Conservation (phyloP, 495 filamentous ascomycete species). For the Aspergillus conjunctus region DNA sequence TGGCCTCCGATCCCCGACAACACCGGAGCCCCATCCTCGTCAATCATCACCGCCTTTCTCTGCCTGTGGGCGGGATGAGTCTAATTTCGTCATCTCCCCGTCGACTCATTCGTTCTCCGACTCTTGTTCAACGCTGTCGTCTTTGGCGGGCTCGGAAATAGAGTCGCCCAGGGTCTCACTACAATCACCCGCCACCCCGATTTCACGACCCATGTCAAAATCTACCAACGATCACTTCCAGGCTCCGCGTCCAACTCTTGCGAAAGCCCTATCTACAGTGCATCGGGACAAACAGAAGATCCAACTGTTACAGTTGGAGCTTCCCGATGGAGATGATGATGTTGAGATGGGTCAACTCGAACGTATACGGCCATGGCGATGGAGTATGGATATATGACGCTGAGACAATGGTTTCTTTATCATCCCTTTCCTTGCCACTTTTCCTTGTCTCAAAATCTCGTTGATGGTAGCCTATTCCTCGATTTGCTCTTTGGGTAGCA, state of each 20-base stretch:
- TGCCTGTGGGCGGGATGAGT: conserved; percentile 30
- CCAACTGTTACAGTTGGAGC: conserved; percentile 46
- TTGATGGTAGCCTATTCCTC: conserved; percentile 2
- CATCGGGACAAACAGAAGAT: conserved; percentile 41
- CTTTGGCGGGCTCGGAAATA: conserved; percentile 34
- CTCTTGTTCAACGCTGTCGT: conserved; percentile 37
- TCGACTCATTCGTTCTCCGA: conserved; percentile 37
- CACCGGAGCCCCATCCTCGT: conserved; percentile 23
- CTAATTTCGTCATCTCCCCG: conserved; percentile 30
- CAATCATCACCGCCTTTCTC: conserved; percentile 29
- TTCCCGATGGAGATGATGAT: conserved; percentile 42
- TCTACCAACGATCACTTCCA: conserved; percentile 37
- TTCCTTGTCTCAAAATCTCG: too few species aligned
- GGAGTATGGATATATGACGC: conserved; percentile 53
- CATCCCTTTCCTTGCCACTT: not conserved
- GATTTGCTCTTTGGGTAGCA: conserved; percentile 5
- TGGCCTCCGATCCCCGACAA: conserved; percentile 17
- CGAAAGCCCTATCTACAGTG: conserved; percentile 40
- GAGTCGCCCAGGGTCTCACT: conserved; percentile 36
- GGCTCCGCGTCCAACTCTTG: conserved; percentile 35
- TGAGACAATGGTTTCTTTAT: conserved; percentile 6
- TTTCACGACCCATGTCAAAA: conserved; percentile 45
- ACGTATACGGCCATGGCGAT: conserved; percentile 47
- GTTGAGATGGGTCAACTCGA: conserved; percentile 42
- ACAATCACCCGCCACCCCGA: conserved; percentile 44